Evolutionary conservation across 352 stramenopile genomes (phyloP).

Genomic region (Peronospora destructor): DNA sequence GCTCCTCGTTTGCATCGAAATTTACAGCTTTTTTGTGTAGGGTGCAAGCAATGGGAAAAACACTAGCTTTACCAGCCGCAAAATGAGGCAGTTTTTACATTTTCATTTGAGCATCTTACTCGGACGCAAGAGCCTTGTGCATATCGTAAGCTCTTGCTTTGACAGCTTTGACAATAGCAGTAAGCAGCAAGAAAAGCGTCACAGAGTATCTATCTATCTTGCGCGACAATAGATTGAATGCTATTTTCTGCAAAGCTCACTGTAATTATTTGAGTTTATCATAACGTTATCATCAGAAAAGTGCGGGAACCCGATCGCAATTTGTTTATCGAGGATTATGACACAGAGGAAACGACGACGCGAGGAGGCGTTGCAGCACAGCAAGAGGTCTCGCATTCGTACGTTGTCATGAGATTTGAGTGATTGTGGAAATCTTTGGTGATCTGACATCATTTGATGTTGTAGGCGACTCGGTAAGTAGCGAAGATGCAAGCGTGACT

Average conservation of each 20-base stretch:
- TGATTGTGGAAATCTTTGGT: neutral
- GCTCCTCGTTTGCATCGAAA: too few species aligned
- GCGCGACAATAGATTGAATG: slow-evolving; percentile 1
- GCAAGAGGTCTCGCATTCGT: slow-evolving; percentile 38
- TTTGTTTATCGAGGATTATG: neutral
- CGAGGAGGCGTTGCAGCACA: slow-evolving; percentile 20
- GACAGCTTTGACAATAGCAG: too few species aligned
- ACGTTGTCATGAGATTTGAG: slow-evolving; percentile 3
- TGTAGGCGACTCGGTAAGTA: slow-evolving; percentile 27
- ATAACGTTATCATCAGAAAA: slow-evolving; percentile 2
- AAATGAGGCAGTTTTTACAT: too few species aligned
- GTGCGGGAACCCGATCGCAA: neutral
- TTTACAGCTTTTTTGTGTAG: too few species aligned
- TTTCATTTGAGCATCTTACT: too few species aligned
- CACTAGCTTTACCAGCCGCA: too few species aligned
- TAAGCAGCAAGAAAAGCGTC: too few species aligned
- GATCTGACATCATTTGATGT: neutral
- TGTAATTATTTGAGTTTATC: slow-evolving; percentile 8
- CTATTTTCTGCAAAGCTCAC: neutral
- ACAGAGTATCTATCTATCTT: too few species aligned
- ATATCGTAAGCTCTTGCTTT: too few species aligned
- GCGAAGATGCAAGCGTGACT: slow-evolving; percentile 28
- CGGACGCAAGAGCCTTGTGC: too few species aligned
- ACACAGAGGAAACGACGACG: slow-evolving; percentile 36
- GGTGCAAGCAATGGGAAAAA: too few species aligned